Percentiles rank a stretch among this genome's conserved stretches.
These are phyloP conservation scores for Thalassiosira gravida DNA, from an alignment of 352 stramenopile species.

Conservation along the genomic window DNA sequence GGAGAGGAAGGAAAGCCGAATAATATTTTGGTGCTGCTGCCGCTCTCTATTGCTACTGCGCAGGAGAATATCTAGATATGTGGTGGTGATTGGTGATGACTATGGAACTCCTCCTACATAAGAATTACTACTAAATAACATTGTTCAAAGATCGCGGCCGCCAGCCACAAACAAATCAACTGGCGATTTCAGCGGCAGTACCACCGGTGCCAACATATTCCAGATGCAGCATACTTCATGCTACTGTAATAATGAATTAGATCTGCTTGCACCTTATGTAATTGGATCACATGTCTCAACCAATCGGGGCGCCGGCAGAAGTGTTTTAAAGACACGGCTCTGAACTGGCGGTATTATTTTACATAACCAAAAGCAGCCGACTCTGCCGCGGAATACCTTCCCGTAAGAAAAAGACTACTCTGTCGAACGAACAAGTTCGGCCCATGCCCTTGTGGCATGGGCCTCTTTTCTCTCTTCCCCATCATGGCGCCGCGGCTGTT, in stretches of 20 bases:
- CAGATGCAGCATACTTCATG: constrained; percentile 1
- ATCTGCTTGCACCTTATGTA: neutral
- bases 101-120: neutral
- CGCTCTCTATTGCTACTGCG: neutral
- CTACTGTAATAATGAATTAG: constrained; percentile 1
- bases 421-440: no score
- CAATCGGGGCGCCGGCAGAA: neutral
- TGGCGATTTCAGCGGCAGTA: neutral
- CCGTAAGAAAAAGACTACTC: neutral
- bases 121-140: neutral
- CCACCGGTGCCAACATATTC: neutral
- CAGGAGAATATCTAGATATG: neutral
- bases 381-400: neutral
- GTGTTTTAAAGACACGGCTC: neutral
- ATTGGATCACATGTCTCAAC: neutral
- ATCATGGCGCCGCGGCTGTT: neutral
- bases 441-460: no score
- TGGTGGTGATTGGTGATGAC: neutral
- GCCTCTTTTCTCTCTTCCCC: no score
- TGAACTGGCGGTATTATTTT: no score
- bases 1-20: neutral
- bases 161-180: neutral
- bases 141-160: neutral
- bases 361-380: neutral
- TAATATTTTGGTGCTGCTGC: constrained; percentile 1